Evolutionary conservation across 768 basidiomycete genomes (phyloP).

Genomic region (Chlorophyllum brunneum): DNA sequence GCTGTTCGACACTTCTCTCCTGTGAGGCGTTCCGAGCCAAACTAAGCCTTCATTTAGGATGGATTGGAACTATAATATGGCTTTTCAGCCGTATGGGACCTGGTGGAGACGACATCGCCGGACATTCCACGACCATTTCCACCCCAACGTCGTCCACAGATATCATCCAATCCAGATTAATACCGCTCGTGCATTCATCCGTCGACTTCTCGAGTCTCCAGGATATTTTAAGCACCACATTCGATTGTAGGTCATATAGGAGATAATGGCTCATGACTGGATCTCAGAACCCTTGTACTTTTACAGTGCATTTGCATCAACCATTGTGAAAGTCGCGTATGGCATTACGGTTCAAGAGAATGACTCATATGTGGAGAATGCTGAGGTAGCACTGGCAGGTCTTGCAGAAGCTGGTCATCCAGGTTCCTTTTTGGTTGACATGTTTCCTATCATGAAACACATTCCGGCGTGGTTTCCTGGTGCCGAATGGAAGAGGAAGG

Average conservation of each 20-base stretch:
- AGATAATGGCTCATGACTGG: too few relatives aligned
- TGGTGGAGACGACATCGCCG: constrained; percentile 46
- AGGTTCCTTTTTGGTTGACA: constrained; percentile 33
- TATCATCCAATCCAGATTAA: not conserved
- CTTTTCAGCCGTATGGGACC: constrained; percentile 37
- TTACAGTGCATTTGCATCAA: constrained; percentile 32
- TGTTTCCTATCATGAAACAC: constrained; percentile 28
- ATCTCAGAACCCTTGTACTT: too few relatives aligned
- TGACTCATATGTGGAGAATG: constrained; percentile 30
- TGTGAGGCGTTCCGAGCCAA: not conserved
- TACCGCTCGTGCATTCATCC: constrained; percentile 21
- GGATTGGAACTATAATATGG: constrained; percentile 37
- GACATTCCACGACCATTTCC: constrained; percentile 16
- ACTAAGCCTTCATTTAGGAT: constrained; percentile 13
- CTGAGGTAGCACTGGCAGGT: constrained; percentile 23
- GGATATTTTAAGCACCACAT: constrained; percentile 38
- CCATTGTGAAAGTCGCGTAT: constrained; percentile 28
- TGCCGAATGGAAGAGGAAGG: constrained; percentile 31
- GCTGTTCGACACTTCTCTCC: constrained; percentile 28
- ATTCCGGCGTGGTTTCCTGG: constrained; percentile 37
- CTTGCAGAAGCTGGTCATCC: constrained; percentile 25
- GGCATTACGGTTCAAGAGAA: constrained; percentile 27
- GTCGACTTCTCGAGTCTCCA: constrained; percentile 33
- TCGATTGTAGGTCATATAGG: constrained; percentile 30
- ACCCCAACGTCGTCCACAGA: not conserved